Evolutionary conservation across 495 filamentous ascomycete species (phyloP), one percentile per base, ranked within the genome.

Genomic region (Trichoderma virens): DNA sequence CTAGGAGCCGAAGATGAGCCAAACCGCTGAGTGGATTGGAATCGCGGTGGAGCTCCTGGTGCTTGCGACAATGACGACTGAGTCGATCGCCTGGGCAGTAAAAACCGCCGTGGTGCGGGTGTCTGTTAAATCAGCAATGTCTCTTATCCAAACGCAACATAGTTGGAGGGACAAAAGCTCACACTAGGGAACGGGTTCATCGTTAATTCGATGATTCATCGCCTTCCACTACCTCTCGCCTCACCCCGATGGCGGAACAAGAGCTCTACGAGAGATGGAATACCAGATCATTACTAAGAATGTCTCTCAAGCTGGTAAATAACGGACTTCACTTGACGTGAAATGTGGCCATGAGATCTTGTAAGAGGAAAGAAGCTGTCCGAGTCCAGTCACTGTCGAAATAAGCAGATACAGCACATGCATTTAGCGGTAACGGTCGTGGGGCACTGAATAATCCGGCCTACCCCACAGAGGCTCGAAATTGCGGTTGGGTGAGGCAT

Each of bases 1-100:
- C 5, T 56, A 16, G 23, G 25, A 2, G 25, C 13, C 0, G 72
- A 73, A 23, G 73, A 65, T 7, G 72, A 65, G 23, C 72, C 67
- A 64, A 80, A 81, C 0, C 76, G 74, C 7, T 77, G 76, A 7
- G 78, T 81, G 0, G 73, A 67, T 14, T 73, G 73, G 45, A 81
- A 80, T 39, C 72, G 75, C 54, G 70, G 67, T 18, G 74, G 67
- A 16, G 66, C 62, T 30, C 68, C 59, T 20, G 69, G 63, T 30
- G 67, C 65, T 6, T 66, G 65, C 45, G 69, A 71, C 27, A 13
- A 35, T 13, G 73, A 70, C 11, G 73, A 75, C 62, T 75, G 74
- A 23, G 39, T 63, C 18, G 70, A 70, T 23, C 70, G 69, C 68
- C 72, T 78, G 18, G 77, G 71, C 61, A 73, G 70, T 20, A 79